A percentile compares a stretch with the other conserved stretches of the same genome.
These are phyloP conservation scores for Tetrapisispora iriomotensis DNA, from an alignment of 805 yeast species.

Conservation along the genomic window DNA sequence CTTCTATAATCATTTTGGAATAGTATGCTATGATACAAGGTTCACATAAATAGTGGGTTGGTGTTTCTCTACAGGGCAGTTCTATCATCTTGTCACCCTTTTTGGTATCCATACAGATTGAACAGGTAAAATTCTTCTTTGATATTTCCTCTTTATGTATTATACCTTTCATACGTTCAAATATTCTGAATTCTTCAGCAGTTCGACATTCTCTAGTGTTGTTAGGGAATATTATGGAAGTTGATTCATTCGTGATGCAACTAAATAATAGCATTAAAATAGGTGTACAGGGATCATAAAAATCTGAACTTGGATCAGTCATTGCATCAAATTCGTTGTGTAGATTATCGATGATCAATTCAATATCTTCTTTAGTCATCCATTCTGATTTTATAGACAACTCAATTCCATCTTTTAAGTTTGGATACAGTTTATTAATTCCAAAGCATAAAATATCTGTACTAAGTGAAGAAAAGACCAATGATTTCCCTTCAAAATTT, in stretches of 20 bases:
- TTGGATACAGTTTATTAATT: slow-evolving; percentile 15
- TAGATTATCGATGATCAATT: slow-evolving; percentile 14
- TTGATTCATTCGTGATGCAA: slow-evolving; percentile 24
- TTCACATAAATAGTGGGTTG: slow-evolving; percentile 39
- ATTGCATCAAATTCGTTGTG: slow-evolving; percentile 28
- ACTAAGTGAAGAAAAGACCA: slow-evolving; percentile 9
- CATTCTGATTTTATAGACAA: slow-evolving; percentile 26
- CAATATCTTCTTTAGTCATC: slow-evolving; percentile 19
- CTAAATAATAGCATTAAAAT: slow-evolving; percentile 38
- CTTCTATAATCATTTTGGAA: slow-evolving; percentile 34
- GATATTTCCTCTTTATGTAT: slow-evolving; percentile 26
- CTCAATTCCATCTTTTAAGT: slow-evolving; percentile 7
- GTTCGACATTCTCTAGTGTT: slow-evolving; percentile 5
- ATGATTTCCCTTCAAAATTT: slow-evolving; percentile 4
- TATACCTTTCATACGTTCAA: slow-evolving; percentile 17
- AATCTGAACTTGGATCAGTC: slow-evolving; percentile 10
- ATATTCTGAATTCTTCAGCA: slow-evolving; percentile 11
- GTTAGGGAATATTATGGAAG: slow-evolving; percentile 9
- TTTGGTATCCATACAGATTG: slow-evolving; percentile 43
- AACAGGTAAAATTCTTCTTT: slow-evolving; percentile 37
- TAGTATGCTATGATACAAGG: slow-evolving; percentile 38
- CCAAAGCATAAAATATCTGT: slow-evolving; percentile 10
- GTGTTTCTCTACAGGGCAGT: slow-evolving; percentile 29
- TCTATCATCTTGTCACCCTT: slow-evolving; percentile 36
- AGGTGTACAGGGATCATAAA: slow-evolving; percentile 20